A percentile compares a stretch with the other conserved stretches of the same genome.
These are phyloP conservation scores for Xylariaceae sp. DNA, from an alignment of 2,329 filamentous ascomycete genomes.

Conservation along the genomic window DNA sequence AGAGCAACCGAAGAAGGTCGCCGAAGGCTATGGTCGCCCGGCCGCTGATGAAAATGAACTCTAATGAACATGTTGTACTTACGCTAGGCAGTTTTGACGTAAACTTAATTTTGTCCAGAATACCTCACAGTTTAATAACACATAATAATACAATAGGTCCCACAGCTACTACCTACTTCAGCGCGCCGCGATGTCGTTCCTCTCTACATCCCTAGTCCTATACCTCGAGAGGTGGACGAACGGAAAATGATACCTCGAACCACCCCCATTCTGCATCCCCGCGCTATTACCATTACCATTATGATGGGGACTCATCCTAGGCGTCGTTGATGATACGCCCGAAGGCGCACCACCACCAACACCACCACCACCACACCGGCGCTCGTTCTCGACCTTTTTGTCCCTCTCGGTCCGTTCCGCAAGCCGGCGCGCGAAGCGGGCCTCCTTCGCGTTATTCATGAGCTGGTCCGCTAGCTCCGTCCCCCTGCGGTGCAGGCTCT, in stretches of 20 bases:
- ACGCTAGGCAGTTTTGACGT: no score
- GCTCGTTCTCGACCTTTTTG: neutral
- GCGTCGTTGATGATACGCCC: no score
- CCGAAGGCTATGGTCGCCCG: slow-evolving; percentile 1
- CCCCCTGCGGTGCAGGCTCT: neutral
- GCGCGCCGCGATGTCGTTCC: neutral
- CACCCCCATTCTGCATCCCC: neutral
- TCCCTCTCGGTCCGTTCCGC: neutral
- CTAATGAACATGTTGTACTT: no score
- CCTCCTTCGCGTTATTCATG: neutral
- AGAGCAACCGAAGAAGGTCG: slow-evolving; percentile 4
- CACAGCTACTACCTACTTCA: no score
- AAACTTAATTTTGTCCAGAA: no score
- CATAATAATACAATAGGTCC: neutral
- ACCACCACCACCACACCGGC: neutral
- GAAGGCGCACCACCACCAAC: no score
- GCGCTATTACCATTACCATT: neutral
- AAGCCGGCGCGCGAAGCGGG: neutral
- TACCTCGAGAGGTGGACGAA: neutral
- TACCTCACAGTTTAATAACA: slow-evolving; percentile 3
- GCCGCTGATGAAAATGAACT: slow-evolving; percentile 10
- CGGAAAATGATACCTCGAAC: neutral
- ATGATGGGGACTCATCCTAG: neutral
- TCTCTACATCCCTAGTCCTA: neutral
- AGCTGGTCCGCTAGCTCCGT: neutral